Evolutionary conservation across 345 rosid species (phyloP).

Genomic region (Geranium rotundifolium): DNA sequence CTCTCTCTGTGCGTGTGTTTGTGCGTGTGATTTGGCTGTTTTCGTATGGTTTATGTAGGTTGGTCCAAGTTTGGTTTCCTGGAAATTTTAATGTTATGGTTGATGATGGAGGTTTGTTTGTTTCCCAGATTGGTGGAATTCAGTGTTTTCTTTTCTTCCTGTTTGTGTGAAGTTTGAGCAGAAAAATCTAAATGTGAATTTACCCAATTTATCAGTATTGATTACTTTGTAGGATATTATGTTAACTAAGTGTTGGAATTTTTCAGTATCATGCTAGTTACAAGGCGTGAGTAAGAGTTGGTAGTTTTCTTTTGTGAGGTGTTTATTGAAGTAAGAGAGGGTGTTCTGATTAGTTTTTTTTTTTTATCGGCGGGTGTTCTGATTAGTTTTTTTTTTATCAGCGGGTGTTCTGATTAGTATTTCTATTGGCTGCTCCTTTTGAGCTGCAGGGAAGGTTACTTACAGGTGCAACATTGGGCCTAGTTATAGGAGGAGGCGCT

Average conservation of each 20-base stretch:
- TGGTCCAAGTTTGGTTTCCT: background rate
- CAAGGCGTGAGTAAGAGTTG: background rate
- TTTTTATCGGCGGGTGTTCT: no score
- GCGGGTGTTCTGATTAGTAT: background rate
- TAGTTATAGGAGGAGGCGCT: slow-evolving; percentile 86
- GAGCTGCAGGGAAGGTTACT: slow-evolving; percentile 59
- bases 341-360: background rate
- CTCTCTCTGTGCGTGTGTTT: no score
- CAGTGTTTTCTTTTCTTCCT: no score
- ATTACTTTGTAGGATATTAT: background rate
- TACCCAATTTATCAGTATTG: background rate
- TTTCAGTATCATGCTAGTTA: background rate
- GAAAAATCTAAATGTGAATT: background rate
- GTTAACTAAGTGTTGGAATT: background rate
- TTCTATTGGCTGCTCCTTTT: slow-evolving; percentile 5
- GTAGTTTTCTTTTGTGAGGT: background rate
- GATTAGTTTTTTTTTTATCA: no score
- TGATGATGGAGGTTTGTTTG: background rate
- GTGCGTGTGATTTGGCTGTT: no score
- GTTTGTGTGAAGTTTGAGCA: no score
- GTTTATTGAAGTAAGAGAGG: background rate
- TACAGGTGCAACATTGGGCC: slow-evolving; percentile 74
- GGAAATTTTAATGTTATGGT: background rate
- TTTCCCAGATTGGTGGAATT: background rate
- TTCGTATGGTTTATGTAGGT: no score